Evolutionary conservation across 139 green algal genomes (phyloP).

Genomic region (Coccomyxa sp.): DNA sequence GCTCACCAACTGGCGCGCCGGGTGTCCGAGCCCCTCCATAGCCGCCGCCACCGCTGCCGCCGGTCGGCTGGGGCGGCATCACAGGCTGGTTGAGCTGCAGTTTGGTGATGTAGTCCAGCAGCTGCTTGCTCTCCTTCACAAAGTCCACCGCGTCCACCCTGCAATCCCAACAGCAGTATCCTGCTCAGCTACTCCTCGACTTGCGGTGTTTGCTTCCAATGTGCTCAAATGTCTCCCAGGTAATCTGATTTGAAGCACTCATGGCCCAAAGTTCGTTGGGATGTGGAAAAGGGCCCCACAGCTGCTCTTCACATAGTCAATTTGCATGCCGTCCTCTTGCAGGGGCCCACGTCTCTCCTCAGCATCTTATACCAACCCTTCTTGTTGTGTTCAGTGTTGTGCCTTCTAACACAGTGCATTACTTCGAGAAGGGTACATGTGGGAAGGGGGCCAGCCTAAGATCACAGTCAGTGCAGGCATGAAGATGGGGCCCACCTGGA

Average conservation of each 20-base stretch:
- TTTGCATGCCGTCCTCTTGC: not conserved
- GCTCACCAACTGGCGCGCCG: not conserved
- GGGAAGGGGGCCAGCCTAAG: not conserved
- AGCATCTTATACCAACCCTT: not conserved
- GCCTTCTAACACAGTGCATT: not conserved
- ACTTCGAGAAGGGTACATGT: not conserved
- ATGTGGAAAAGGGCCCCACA: not conserved
- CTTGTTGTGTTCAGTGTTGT: not conserved
- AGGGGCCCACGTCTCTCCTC: not conserved
- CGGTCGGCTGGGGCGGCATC: conserved; percentile 1
- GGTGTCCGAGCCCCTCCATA: not conserved
- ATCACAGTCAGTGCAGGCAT: not conserved
- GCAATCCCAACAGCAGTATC: not conserved
- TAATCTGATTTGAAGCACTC: not conserved
- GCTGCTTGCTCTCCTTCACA: conserved; percentile 25
- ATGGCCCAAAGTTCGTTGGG: not conserved
- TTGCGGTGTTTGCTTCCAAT: not conserved
- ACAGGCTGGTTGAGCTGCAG: conserved; percentile 35
- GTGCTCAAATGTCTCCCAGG: not conserved
- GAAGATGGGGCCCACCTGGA: not conserved
- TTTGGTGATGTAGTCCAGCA: conserved; percentile 44
- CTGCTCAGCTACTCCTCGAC: too few species aligned
- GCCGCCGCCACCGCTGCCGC: too few species aligned
- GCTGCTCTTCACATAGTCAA: not conserved
- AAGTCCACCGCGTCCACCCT: conserved; percentile 32